These are phyloP conservation scores for Nakaseomyces kungkrabaensis DNA, from an alignment of 1,139 yeast species.

Conservation along the genomic window DNA sequence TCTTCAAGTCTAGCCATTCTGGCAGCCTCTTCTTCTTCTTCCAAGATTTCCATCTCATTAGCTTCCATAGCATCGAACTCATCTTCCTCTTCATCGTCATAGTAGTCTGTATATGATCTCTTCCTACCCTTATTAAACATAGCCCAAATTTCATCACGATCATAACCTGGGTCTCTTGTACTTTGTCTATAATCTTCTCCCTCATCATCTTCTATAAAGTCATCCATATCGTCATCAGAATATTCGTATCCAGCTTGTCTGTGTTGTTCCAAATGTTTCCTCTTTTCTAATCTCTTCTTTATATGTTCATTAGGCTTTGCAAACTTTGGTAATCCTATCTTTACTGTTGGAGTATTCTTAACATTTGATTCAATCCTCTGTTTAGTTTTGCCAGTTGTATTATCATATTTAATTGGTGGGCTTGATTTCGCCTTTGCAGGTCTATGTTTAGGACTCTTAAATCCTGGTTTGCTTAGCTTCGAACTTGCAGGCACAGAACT, in stretches of 20 bases:
- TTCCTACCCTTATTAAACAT: slow-evolving; percentile 62
- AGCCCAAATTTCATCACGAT: slow-evolving; percentile 82
- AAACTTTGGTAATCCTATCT: slow-evolving; percentile 2
- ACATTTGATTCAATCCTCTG: slow-evolving; percentile 2
- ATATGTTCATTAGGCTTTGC: slow-evolving; percentile 14
- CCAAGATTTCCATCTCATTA: slow-evolving; percentile 75
- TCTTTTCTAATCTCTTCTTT: slow-evolving; percentile 14
- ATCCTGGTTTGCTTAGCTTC: slow-evolving; percentile 11
- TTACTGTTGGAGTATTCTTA: slow-evolving; percentile 3
- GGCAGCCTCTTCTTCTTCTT: slow-evolving; percentile 65
- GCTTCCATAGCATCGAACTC: slow-evolving; percentile 87
- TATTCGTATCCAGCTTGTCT: slow-evolving; percentile 9
- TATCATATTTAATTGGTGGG: neutral
- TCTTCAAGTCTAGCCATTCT: slow-evolving; percentile 58
- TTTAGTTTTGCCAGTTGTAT: neutral
- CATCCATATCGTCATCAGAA: slow-evolving; percentile 36
- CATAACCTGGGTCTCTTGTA: slow-evolving; percentile 40
- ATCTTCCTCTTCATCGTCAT: slow-evolving; percentile 33
- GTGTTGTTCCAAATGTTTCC: slow-evolving; percentile 7
- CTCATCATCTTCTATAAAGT: slow-evolving; percentile 52
- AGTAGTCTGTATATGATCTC: slow-evolving; percentile 36
- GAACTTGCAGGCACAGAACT: slow-evolving; percentile 3
- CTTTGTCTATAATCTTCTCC: slow-evolving; percentile 26
- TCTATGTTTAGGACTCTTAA: slow-evolving; percentile 7
- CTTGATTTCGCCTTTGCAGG: neutral